These are phyloP conservation scores for Dryas alaskensis DNA, from an alignment of 306 rosid species.

Conservation along the genomic window DNA sequence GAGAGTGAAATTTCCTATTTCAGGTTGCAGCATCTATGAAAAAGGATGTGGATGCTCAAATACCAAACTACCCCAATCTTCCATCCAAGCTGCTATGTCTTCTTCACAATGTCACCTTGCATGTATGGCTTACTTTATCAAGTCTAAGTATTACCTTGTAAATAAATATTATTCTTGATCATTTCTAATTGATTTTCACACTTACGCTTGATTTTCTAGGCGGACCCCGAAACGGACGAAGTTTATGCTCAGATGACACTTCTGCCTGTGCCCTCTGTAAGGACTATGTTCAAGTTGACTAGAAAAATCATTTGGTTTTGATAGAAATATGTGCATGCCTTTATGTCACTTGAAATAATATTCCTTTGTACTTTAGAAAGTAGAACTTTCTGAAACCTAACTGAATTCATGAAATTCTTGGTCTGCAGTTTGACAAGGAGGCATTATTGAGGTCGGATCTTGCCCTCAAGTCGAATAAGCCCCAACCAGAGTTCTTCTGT, in stretches of 20 bases:
- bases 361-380: not conserved
- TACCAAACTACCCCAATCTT: constrained; percentile 84
- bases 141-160: not conserved
- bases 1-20: constrained; percentile 15
- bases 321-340: not conserved
- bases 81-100: constrained; percentile 74
- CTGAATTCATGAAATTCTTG: constrained; percentile 10
- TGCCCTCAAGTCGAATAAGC: constrained; percentile 72
- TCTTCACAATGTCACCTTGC: constrained; percentile 84
- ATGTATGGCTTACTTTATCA: constrained; percentile 40
- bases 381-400: constrained; percentile 4
- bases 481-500: constrained; percentile 91
- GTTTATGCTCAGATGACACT: constrained; percentile 96
- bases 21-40: constrained; percentile 94
- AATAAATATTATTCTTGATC: not conserved
- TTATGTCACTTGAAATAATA: not conserved
- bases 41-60: constrained; percentile 72
- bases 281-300: constrained; percentile 19
- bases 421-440: constrained; percentile 73
- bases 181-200: not conserved
- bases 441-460: constrained; percentile 84
- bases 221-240: constrained; percentile 93
- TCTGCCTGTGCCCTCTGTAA: constrained; percentile 78
- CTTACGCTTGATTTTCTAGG: constrained; percentile 41
- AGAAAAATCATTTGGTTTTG: not conserved